Percentiles rank a stretch among this genome's conserved stretches.
phyloP scores from a whole-genome alignment of 2,329 filamentous ascomycete genomes.

The Colletotrichum plurivorum region DNA sequence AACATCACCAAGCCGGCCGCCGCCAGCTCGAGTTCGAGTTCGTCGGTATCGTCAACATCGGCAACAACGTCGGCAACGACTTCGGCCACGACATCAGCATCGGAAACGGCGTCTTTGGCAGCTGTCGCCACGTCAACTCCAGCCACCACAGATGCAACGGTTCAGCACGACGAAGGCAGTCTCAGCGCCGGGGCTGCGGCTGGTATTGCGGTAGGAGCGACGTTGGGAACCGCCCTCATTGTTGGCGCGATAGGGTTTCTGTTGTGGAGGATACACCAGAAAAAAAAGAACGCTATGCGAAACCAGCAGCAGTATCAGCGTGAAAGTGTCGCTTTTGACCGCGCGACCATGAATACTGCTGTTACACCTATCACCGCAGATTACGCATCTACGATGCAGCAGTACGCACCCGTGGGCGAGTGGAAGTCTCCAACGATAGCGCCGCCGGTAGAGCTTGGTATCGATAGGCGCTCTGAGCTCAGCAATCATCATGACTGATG shows the following conservation, averaged over 20 bases:
- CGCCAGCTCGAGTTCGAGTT: background rate
- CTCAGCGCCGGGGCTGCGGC: conserved; percentile 3
- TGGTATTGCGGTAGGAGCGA: background rate
- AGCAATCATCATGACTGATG: background rate
- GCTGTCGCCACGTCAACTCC: too few species aligned
- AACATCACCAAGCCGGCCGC: conserved; percentile 10
- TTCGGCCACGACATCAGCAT: background rate
- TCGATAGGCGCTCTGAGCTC: background rate
- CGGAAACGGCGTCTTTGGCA: background rate
- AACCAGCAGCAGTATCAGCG: background rate
- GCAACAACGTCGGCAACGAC: background rate
- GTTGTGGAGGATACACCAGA: background rate
- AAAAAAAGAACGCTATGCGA: background rate
- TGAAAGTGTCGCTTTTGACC: too few species aligned
- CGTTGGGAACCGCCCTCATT: background rate
- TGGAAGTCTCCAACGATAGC: background rate
- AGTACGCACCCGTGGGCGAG: background rate
- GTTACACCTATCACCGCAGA: background rate
- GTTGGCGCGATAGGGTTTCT: background rate
- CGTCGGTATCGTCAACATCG: background rate
- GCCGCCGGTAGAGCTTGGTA: too few species aligned
- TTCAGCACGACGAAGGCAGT: background rate
- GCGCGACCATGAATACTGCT: background rate
- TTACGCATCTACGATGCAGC: background rate
- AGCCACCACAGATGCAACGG: background rate